A percentile compares a stretch with the other conserved stretches of the same genome.
Conservation (phyloP, 805 yeast species). For the Brettanomyces naardenensis region DNA sequence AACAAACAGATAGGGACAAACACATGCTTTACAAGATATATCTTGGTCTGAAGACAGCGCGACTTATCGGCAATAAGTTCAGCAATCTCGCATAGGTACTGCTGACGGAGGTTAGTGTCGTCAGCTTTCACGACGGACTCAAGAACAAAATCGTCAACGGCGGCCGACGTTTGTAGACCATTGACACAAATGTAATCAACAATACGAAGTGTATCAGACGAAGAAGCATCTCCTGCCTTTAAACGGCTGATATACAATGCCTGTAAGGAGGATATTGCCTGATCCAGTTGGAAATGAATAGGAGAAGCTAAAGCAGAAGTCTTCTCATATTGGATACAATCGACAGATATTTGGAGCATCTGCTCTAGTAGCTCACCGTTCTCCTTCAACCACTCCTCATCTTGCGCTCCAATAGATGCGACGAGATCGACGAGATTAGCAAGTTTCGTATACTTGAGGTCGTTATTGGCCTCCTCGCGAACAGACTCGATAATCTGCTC, state of each 20-base stretch:
- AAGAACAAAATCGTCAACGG: constrained; percentile 51
- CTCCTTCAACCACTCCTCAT: constrained; percentile 46
- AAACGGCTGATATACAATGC: constrained; percentile 29
- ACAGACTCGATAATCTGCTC: constrained; percentile 37
- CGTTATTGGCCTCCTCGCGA: constrained; percentile 40
- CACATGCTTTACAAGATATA: constrained; percentile 53
- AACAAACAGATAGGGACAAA: constrained; percentile 58
- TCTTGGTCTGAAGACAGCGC: constrained; percentile 41
- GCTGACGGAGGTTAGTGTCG: constrained; percentile 38
- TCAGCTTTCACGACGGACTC: constrained; percentile 42
- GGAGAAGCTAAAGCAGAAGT: constrained; percentile 43
- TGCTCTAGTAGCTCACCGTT: constrained; percentile 40
- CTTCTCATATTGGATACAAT: constrained; percentile 33
- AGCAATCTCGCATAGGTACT: constrained; percentile 44
- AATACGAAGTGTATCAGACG: constrained; percentile 30
- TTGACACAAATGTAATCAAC: constrained; percentile 37
- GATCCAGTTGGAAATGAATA: constrained; percentile 62
- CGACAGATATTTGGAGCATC: constrained; percentile 35
- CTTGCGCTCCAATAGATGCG: constrained; percentile 37
- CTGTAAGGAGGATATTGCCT: constrained; percentile 60
- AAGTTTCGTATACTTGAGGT: constrained; percentile 52
- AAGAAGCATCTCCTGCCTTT: constrained; percentile 10
- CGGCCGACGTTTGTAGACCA: constrained; percentile 37
- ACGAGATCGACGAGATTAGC: constrained; percentile 68
- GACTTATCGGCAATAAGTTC: constrained; percentile 40